Evolutionary conservation across 1,139 yeast genomes (phyloP).

Genomic region (Geotrichum australiense): DNA sequence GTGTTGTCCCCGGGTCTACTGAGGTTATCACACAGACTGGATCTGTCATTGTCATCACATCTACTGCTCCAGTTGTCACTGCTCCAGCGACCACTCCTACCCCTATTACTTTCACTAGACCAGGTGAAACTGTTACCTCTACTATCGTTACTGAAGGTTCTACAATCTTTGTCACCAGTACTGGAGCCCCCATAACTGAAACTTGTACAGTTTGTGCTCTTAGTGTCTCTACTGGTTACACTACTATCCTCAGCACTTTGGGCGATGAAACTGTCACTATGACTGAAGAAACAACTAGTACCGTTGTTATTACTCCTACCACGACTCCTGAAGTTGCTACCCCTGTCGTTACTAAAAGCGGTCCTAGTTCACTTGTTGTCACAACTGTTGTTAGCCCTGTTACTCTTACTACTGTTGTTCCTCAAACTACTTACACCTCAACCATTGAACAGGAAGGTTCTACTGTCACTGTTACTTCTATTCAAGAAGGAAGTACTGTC

Average conservation of each 20-base stretch:
- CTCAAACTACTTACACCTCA: conserved; percentile 2
- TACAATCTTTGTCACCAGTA: conserved; percentile 5
- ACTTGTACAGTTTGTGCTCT: conserved; percentile 1
- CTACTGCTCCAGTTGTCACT: conserved; percentile 1
- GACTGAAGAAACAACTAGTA: conserved; percentile 8
- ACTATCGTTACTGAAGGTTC: conserved; percentile 10
- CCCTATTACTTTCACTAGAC: background rate
- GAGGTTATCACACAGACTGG: conserved; percentile 5
- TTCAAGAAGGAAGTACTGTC: conserved; percentile 2
- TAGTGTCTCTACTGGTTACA: conserved; percentile 3
- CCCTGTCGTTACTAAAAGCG: background rate
- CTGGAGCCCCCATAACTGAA: conserved; percentile 7
- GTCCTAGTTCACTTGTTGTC: background rate
- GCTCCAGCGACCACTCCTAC: conserved; percentile 4
- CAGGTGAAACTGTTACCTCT: conserved; percentile 6
- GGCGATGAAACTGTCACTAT: conserved; percentile 8
- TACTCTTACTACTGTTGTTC: conserved; percentile 1
- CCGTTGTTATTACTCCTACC: conserved; percentile 3
- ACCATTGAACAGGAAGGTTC: conserved; percentile 7
- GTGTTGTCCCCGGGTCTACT: conserved; percentile 8
- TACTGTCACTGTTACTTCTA: conserved; percentile 6
- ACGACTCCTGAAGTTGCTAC: background rate
- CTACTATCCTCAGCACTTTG: conserved; percentile 6
- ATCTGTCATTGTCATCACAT: conserved; percentile 4
- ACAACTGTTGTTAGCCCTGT: conserved; percentile 7